phyloP scores from a whole-genome alignment of 768 basidiomycete genomes.

The Hygrophorus pudorinus region DNA sequence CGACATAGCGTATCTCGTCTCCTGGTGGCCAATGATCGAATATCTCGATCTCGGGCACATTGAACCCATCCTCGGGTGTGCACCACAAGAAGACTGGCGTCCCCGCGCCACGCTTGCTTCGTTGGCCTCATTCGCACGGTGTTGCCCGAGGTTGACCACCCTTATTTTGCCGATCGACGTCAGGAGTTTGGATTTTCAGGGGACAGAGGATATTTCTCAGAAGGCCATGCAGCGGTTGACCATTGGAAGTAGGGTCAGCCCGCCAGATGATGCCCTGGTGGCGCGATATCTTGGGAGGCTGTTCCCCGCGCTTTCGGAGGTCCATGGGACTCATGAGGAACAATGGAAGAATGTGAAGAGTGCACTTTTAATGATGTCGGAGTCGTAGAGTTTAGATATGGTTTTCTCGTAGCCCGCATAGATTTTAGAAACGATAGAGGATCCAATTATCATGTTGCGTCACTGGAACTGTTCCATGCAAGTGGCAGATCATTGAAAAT shows the following conservation, averaged over 20 bases:
- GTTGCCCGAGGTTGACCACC: conserved; percentile 16
- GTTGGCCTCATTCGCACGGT: conserved; percentile 13
- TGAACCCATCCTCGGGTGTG: conserved; percentile 14
- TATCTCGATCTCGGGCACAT: conserved; percentile 31
- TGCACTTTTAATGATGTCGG: background rate
- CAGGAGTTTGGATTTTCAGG: background rate
- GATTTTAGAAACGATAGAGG: too few relatives aligned
- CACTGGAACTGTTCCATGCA: too few relatives aligned
- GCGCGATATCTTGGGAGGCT: conserved; percentile 22
- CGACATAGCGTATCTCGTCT: conserved; percentile 26
- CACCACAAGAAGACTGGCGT: conserved; percentile 7
- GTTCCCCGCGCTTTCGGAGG: conserved; percentile 28
- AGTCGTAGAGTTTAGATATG: too few relatives aligned
- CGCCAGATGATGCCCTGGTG: conserved; percentile 17
- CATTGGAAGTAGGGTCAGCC: conserved; percentile 20
- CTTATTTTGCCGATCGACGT: conserved; percentile 24
- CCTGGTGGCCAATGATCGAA: conserved; percentile 36
- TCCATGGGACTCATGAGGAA: conserved; percentile 26
- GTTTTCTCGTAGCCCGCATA: too few relatives aligned
- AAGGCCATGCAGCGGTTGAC: conserved; percentile 23
- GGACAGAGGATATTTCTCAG: conserved; percentile 6
- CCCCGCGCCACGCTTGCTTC: conserved; percentile 19
- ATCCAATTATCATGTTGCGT: too few relatives aligned
- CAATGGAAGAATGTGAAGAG: conserved; percentile 16
- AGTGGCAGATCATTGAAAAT: too few relatives aligned